Evolutionary conservation across 2,329 filamentous ascomycete species (phyloP).

Genomic region (Pseudogymnoascus sp.): DNA sequence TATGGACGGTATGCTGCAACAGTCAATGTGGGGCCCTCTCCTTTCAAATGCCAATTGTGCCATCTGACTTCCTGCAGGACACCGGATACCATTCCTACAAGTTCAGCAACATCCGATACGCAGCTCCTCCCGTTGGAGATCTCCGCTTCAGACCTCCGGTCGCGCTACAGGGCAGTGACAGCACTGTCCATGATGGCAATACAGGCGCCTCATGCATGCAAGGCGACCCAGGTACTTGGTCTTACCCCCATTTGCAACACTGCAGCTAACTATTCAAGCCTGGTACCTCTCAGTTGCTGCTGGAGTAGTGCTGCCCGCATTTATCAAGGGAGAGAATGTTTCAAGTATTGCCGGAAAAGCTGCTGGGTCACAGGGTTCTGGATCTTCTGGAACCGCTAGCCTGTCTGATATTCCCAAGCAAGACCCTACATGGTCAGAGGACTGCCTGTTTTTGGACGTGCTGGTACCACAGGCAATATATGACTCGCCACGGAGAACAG

Average conservation of each 20-base stretch:
- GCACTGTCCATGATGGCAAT: conserved; percentile 28
- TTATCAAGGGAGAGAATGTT: not conserved
- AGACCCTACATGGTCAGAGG: not conserved
- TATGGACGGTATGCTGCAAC: not conserved
- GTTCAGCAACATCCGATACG: conserved; percentile 39
- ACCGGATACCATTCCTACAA: conserved; percentile 25
- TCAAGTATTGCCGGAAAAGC: not conserved
- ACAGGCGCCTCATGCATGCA: not conserved
- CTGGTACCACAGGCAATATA: conserved; percentile 35
- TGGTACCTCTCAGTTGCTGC: not conserved
- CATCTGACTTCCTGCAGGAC: not conserved
- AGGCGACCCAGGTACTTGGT: not conserved
- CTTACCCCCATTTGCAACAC: not conserved
- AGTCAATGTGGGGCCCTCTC: not conserved
- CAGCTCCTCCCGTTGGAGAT: conserved; percentile 34
- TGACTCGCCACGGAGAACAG: conserved; percentile 13
- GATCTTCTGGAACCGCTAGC: not conserved
- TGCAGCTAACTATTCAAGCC: not conserved
- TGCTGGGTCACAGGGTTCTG: not conserved
- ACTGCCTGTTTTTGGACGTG: conserved; percentile 36
- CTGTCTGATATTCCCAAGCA: not conserved
- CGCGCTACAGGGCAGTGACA: conserved; percentile 25
- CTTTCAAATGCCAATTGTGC: not conserved
- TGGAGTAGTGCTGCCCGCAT: not conserved
- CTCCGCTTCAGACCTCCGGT: conserved; percentile 37